A percentile compares a stretch with the other conserved stretches of the same genome.
Evolutionary conservation across 2,329 filamentous ascomycete species (phyloP).

Genomic region (Fusarium veterinarium): DNA sequence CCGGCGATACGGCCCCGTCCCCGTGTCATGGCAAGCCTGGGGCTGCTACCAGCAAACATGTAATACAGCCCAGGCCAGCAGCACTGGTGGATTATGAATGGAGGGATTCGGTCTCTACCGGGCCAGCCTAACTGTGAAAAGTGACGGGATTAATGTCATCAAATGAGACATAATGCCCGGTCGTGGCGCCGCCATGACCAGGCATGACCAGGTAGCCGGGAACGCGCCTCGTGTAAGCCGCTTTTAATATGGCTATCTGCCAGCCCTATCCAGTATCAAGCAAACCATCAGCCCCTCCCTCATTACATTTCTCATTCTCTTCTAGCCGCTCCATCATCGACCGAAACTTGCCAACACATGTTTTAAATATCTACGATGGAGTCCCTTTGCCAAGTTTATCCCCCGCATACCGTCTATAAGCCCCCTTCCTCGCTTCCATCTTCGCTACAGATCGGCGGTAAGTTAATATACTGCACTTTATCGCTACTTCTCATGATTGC

Average conservation of each 20-base stretch:
- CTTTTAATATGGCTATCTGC: not conserved
- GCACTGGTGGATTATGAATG: not conserved
- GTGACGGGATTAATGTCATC: conserved; percentile 1
- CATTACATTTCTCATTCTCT: not conserved
- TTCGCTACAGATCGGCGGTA: not conserved
- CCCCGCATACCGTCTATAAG: not conserved
- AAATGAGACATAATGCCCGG: conserved; percentile 1
- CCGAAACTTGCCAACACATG: not conserved
- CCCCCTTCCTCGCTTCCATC: not conserved
- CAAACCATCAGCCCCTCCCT: not conserved
- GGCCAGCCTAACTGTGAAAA: not conserved
- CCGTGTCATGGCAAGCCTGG: not conserved
- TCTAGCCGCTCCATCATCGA: not conserved
- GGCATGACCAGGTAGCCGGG: conserved; percentile 1
- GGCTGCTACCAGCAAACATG: no score
- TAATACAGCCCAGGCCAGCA: not conserved
- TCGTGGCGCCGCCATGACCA: not conserved
- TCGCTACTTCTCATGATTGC: not conserved
- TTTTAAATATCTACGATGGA: not conserved
- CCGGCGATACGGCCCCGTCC: not conserved
- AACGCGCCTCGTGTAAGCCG: not conserved
- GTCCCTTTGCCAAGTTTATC: not conserved
- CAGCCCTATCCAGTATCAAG: not conserved
- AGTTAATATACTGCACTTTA: not conserved
- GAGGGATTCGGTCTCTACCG: not conserved